A percentile compares a stretch with the other conserved stretches of the same genome.
These are phyloP conservation scores for Chlamydomonas urium DNA, from an alignment of 139 green algal species.

Conservation along the genomic window DNA sequence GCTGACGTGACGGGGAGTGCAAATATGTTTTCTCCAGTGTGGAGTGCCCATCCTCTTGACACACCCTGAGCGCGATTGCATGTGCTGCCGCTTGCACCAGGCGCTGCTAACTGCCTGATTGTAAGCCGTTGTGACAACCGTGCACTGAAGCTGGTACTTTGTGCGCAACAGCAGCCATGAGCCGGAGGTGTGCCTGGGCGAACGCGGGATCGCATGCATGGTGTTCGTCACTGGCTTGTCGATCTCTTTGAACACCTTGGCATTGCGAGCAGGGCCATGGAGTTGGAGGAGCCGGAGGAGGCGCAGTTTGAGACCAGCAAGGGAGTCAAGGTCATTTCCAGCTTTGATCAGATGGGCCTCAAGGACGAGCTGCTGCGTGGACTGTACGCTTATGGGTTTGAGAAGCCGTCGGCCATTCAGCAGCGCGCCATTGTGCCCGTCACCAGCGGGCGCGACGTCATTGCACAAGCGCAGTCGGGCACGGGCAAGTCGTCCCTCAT, in stretches of 20 bases:
- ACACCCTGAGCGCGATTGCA: too few relatives aligned
- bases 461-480: constrained; percentile 96
- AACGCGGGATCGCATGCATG: background rate
- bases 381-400: constrained; percentile 94
- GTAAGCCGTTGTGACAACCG: background rate
- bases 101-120: background rate
- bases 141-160: too few relatives aligned
- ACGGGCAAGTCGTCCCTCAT: constrained; percentile 98
- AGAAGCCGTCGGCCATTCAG: constrained; percentile 98
- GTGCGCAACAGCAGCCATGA: background rate
- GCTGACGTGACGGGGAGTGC: too few relatives aligned
- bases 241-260: background rate
- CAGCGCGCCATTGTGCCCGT: constrained; percentile 95
- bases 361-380: constrained; percentile 90
- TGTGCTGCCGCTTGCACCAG: background rate
- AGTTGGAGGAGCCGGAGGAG: constrained; percentile 4
- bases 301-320: constrained; percentile 12
- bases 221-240: background rate
- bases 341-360: constrained; percentile 42
- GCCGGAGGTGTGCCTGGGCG: background rate
- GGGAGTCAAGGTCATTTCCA: constrained; percentile 13
- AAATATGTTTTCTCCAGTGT: too few relatives aligned
- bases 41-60: too few relatives aligned
- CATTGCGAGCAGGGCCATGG: background rate
- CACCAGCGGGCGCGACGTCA: constrained; percentile 86